A percentile compares a stretch with the other conserved stretches of the same genome.
Conservation (phyloP, 1,284 basidiomycete species). For the Apiotrichum laibachii region DNA sequence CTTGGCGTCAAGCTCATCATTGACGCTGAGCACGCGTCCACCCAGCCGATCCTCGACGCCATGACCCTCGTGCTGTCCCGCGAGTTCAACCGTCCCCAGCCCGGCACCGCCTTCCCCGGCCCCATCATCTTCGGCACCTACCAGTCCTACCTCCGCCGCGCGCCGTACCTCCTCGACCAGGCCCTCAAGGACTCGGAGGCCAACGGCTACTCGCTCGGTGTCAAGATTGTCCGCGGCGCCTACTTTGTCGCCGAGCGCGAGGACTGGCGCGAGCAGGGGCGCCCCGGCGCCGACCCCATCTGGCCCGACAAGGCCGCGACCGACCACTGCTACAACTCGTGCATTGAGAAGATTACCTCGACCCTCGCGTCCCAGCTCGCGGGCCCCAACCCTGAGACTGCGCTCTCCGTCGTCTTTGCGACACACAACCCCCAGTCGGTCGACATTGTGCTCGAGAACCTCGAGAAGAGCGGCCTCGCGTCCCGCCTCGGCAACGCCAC, state of each 20-base stretch:
- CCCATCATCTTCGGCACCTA: constrained; percentile 61
- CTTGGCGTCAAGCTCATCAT: constrained; percentile 59
- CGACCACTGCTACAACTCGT: constrained; percentile 73
- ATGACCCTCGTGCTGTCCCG: constrained; percentile 70
- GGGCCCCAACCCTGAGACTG: constrained; percentile 50
- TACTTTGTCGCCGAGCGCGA: constrained; percentile 74
- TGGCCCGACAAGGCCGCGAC: constrained; percentile 62
- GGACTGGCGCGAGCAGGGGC: constrained; percentile 43
- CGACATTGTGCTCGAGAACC: constrained; percentile 61
- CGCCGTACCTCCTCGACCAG: constrained; percentile 63
- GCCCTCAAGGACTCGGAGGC: constrained; percentile 67
- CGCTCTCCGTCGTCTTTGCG: constrained; percentile 73
- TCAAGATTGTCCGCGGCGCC: constrained; percentile 93
- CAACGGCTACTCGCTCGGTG: constrained; percentile 75
- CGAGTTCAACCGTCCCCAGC: constrained; percentile 62
- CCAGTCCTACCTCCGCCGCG: constrained; percentile 72
- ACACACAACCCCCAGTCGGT: constrained; percentile 78
- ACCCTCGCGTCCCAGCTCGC: constrained; percentile 50
- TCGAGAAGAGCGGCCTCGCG: constrained; percentile 63
- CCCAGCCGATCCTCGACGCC: constrained; percentile 78
- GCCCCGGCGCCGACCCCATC: constrained; percentile 50
- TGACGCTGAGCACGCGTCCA: constrained; percentile 78
- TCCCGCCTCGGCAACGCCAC: not conserved
- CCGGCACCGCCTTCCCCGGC: constrained; percentile 27
- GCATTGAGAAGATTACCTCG: constrained; percentile 62